These are phyloP conservation scores for Suhomyces choctaworum DNA, from an alignment of 1,139 yeast species.

Conservation along the genomic window DNA sequence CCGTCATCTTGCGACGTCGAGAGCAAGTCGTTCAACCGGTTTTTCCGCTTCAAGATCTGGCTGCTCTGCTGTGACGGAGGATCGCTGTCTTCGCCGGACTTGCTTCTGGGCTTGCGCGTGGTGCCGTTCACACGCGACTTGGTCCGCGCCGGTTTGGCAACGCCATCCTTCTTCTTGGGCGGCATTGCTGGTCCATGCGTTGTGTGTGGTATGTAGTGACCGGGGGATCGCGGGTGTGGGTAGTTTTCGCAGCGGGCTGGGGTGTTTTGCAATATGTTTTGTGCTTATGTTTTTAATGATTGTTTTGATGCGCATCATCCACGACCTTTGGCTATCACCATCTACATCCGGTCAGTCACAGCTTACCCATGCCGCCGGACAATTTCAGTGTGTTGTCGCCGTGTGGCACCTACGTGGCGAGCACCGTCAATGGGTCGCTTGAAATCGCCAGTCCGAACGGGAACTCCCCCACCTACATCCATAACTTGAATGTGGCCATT, in stretches of 20 bases:
- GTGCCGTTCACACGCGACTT: constrained; percentile 1
- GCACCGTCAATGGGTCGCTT: constrained; percentile 2
- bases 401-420: constrained; percentile 20
- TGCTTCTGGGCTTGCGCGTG: constrained; percentile 2
- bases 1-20: constrained; percentile 14
- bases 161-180: constrained; percentile 13
- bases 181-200: constrained; percentile 10
- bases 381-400: constrained; percentile 14
- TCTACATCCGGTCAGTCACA: too few relatives aligned
- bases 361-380: background rate
- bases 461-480: constrained; percentile 1
- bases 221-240: constrained; percentile 6
- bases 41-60: constrained; percentile 24
- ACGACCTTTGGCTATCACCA: background rate
- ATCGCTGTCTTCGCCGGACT: constrained; percentile 2
- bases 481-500: constrained; percentile 8
- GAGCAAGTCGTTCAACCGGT: constrained; percentile 29
- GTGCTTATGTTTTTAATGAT: constrained; percentile 6
- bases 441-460: constrained; percentile 5
- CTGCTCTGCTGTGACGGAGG: constrained; percentile 10
- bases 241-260: too few relatives aligned
- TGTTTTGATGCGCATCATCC: constrained; percentile 9
- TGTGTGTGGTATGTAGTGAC: background rate
- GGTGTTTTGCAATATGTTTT: constrained; percentile 1
- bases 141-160: constrained; percentile 1